phyloP scores from a whole-genome alignment of 1,284 basidiomycete species.

The Malassezia vespertilionis region DNA sequence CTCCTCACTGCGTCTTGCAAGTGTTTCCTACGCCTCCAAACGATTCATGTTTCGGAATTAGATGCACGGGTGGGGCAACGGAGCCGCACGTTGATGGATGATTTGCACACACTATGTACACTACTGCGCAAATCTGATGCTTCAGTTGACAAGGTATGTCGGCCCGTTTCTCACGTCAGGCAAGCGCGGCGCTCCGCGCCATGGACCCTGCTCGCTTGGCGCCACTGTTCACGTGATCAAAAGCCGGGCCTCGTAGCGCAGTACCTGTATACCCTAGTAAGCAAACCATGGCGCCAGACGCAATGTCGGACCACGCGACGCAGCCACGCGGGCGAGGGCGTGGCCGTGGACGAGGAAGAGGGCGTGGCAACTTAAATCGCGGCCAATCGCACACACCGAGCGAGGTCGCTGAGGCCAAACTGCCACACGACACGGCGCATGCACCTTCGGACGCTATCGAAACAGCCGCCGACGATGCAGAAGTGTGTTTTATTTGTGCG shows the following conservation, averaged over 20 bases:
- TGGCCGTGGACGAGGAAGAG: conserved; percentile 5
- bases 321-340: no score
- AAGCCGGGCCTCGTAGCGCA: no score
- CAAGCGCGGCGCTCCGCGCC: background rate
- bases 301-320: background rate
- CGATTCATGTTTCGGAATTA: background rate
- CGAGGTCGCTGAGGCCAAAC: background rate
- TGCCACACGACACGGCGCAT: background rate
- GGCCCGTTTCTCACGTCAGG: background rate
- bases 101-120: conserved; percentile 1
- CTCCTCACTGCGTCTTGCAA: background rate
- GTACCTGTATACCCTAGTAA: background rate
- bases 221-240: conserved; percentile 12
- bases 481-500: conserved; percentile 85
- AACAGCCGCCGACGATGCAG: conserved; percentile 19
- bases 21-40: conserved; percentile 5
- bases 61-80: background rate
- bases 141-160: conserved; percentile 1
- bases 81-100: background rate
- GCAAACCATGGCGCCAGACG: background rate
- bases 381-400: background rate
- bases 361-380: background rate
- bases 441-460: background rate
- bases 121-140: background rate
- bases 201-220: background rate